phyloP scores from a whole-genome alignment of 768 basidiomycete species.

The Russula abietina region DNA sequence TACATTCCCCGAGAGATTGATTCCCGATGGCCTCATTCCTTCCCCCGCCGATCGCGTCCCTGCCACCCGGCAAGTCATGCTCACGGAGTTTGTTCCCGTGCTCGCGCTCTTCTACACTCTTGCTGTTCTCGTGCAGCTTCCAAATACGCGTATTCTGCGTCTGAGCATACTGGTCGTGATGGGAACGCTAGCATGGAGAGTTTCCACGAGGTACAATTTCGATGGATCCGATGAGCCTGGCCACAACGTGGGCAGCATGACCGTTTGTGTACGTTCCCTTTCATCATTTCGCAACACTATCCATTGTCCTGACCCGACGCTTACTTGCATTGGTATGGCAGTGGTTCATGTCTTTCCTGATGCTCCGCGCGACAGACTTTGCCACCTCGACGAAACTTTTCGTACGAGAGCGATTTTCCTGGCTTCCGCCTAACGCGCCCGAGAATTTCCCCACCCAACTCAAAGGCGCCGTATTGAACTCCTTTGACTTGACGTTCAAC shows the following conservation, averaged over 20 bases:
- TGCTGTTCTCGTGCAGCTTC: slow-evolving; percentile 48
- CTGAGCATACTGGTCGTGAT: slow-evolving; percentile 46
- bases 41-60: slow-evolving; percentile 6
- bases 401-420: slow-evolving; percentile 17
- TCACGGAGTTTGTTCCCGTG: slow-evolving; percentile 38
- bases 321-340: not conserved
- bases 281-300: not conserved
- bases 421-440: slow-evolving; percentile 8
- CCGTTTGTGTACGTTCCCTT: slow-evolving; percentile 16
- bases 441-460: slow-evolving; percentile 9
- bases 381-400: slow-evolving; percentile 15
- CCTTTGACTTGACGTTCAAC: slow-evolving; percentile 45
- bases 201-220: slow-evolving; percentile 40
- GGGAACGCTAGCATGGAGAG: slow-evolving; percentile 40
- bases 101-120: slow-evolving; percentile 44
- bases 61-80: slow-evolving; percentile 20
- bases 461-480: slow-evolving; percentile 30
- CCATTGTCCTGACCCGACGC: not conserved
- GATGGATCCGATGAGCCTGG: slow-evolving; percentile 29
- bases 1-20: slow-evolving; percentile 9
- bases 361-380: slow-evolving; percentile 19
- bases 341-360: slow-evolving; percentile 19
- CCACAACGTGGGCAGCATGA: slow-evolving; percentile 14
- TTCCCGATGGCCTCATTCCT: slow-evolving; percentile 15
- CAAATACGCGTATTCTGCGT: slow-evolving; percentile 40